A percentile compares a stretch with the other conserved stretches of the same genome.
Evolutionary conservation across 2,329 filamentous ascomycete genomes (phyloP).

Genomic region (Emmonsia crescens): DNA sequence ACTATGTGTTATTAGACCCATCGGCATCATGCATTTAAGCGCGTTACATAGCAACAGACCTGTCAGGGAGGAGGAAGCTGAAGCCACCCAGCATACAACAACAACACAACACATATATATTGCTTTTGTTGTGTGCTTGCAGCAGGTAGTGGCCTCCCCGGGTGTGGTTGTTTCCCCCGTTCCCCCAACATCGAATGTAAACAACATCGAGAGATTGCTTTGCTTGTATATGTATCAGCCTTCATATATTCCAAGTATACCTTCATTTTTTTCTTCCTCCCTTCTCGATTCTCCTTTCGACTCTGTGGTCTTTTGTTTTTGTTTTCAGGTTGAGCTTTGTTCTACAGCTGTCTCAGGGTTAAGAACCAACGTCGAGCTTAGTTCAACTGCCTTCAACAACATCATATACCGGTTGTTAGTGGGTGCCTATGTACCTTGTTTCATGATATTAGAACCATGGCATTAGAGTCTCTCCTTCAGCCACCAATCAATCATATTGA

Average conservation of each 20-base stretch:
- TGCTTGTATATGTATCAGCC: background rate
- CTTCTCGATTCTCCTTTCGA: background rate
- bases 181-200: background rate
- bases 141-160: background rate
- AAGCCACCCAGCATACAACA: background rate
- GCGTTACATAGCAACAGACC: background rate
- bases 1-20: background rate
- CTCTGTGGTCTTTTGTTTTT: background rate
- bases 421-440: background rate
- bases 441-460: background rate
- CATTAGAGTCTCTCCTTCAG: background rate
- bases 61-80: background rate
- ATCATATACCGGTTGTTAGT: background rate
- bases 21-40: background rate
- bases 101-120: background rate
- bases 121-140: background rate
- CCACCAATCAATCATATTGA: constrained; percentile 20
- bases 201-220: background rate
- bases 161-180: background rate
- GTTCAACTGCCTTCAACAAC: too few species aligned
- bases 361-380: background rate
- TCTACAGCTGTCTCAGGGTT: background rate
- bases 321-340: background rate
- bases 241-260: background rate
- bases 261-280: background rate